Evolutionary conservation across 176 grass and related monocot species (phyloP).

Genomic region (Puya raimondii): DNA sequence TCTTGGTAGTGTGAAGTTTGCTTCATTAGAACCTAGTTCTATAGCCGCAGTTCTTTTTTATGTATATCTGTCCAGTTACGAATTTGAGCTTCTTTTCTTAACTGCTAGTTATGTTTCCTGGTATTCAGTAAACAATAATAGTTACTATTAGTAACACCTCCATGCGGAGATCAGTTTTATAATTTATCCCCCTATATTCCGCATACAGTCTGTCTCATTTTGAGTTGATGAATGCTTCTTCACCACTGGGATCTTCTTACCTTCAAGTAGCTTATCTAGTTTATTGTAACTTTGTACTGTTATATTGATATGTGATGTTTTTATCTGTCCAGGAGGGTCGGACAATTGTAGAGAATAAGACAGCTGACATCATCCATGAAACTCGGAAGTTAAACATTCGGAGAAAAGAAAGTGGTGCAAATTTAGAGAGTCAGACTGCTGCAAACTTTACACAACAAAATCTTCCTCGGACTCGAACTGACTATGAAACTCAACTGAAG

Average conservation of each 20-base stretch:
- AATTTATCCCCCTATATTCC: background rate
- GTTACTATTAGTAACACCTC: background rate
- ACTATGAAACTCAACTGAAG: constrained; percentile 93
- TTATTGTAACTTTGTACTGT: constrained; percentile 12
- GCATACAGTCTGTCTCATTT: background rate
- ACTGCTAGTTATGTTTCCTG: background rate
- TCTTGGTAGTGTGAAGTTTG: no score
- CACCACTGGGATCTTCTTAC: background rate
- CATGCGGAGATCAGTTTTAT: background rate
- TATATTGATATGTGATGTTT: background rate
- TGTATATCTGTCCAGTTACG: no score
- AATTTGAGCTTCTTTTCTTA: no score
- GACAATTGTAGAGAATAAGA: constrained; percentile 91
- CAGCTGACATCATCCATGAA: constrained; percentile 81
- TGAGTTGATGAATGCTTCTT: background rate
- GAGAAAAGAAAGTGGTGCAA: constrained; percentile 52
- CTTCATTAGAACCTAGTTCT: no score
- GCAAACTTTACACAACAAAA: constrained; percentile 53
- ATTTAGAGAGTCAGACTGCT: constrained; percentile 36
- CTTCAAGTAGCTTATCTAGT: constrained; percentile 10
- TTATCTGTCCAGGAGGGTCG: constrained; percentile 61
- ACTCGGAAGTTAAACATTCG: constrained; percentile 81
- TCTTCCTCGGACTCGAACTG: constrained; percentile 59
- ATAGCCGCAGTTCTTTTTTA: no score
- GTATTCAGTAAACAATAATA: background rate